Evolutionary conservation across 495 filamentous ascomycete species (phyloP).

Genomic region (Talaromyces nanjingensis): DNA sequence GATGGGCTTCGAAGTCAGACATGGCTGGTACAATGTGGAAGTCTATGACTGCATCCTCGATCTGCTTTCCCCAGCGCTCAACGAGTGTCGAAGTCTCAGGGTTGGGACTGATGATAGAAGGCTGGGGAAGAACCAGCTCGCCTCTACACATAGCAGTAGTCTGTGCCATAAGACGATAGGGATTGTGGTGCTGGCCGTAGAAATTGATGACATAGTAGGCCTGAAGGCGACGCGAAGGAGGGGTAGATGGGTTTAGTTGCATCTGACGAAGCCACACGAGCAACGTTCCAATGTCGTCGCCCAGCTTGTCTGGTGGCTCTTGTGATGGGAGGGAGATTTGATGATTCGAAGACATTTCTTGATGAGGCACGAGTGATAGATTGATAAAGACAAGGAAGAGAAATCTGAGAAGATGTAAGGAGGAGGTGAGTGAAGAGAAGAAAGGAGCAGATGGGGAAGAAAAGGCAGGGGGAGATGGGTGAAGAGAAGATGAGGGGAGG

Average conservation of each 20-base stretch:
- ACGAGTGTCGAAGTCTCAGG: slow-evolving; percentile 7
- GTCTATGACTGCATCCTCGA: slow-evolving; percentile 11
- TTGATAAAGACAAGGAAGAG: not conserved
- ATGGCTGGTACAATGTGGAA: slow-evolving; percentile 12
- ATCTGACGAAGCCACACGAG: not conserved
- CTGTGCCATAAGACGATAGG: slow-evolving; percentile 18
- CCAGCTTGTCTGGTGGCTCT: not conserved
- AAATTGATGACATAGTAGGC: not conserved
- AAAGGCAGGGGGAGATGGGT: not conserved
- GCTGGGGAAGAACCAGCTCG: slow-evolving; percentile 7
- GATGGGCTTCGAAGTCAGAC: slow-evolving; percentile 19
- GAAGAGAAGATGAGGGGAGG: not conserved
- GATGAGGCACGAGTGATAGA: not conserved
- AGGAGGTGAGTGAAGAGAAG: not conserved
- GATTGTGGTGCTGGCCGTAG: slow-evolving; percentile 13
- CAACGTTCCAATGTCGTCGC: not conserved
- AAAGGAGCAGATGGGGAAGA: not conserved
- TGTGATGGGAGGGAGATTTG: not conserved
- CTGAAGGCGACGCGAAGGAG: not conserved
- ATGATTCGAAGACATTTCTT: not conserved
- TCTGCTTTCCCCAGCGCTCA: slow-evolving; percentile 8
- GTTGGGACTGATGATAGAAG: slow-evolving; percentile 13
- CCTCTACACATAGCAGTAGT: slow-evolving; percentile 12
- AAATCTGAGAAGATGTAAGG: not conserved
- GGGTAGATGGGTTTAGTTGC: not conserved